Percentiles rank a stretch among this genome's conserved stretches.
Conservation (phyloP, 2,329 filamentous ascomycete genomes). For the Aspergillus fructus region DNA sequence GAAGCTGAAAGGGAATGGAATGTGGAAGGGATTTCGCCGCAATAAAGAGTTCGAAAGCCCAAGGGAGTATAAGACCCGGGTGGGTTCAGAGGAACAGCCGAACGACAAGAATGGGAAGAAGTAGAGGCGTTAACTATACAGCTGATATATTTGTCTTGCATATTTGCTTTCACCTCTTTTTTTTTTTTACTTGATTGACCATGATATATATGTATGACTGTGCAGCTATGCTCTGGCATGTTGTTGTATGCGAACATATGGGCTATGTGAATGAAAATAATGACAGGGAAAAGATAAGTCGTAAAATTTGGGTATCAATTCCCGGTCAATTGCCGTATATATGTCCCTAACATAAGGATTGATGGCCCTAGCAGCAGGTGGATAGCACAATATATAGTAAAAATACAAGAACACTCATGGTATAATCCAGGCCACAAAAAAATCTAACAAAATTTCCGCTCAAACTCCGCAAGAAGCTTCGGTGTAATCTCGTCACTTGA, state of each 20-base stretch:
- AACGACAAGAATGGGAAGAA: conserved; percentile 12
- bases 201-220: conserved; percentile 1
- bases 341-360: neutral
- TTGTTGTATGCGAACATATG: neutral
- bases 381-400: conserved; percentile 16
- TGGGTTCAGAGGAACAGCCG: conserved; percentile 38
- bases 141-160: neutral
- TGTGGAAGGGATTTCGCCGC: conserved; percentile 67
- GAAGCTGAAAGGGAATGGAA: conserved; percentile 63
- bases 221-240: conserved; percentile 4
- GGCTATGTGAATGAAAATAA: neutral
- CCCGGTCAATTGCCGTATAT: neutral
- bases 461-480: conserved; percentile 80
- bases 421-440: conserved; percentile 6
- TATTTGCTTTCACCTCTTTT: neutral
- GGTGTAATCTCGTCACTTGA: conserved; percentile 94
- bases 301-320: neutral
- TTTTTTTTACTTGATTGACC: neutral
- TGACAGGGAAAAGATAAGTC: neutral
- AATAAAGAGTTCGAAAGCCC: conserved; percentile 71
- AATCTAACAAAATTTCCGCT: conserved; percentile 65
- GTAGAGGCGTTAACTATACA: neutral
- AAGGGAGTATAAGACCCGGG: conserved; percentile 75
- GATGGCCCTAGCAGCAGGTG: neutral
- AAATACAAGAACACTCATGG: conserved; percentile 18